These are phyloP conservation scores for Aspergillus coremiiformis DNA, from an alignment of 495 filamentous ascomycete genomes.

Conservation along the genomic window DNA sequence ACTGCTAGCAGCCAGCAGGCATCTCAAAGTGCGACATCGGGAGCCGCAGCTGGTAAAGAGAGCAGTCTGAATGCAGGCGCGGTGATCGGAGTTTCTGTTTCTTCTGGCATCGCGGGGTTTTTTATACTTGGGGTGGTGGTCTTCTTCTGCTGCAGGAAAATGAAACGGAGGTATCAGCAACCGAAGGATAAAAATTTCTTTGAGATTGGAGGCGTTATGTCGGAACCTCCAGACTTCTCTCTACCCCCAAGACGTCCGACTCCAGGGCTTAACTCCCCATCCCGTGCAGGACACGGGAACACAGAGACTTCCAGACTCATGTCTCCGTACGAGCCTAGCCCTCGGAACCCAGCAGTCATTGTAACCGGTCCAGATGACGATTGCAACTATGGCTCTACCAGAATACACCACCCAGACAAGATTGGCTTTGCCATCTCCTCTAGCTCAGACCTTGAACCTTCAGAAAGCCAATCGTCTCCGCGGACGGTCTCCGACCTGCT, in stretches of 20 bases:
- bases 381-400: background rate
- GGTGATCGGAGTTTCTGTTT: slow-evolving; percentile 38
- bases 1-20: slow-evolving; percentile 1
- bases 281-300: slow-evolving; percentile 5
- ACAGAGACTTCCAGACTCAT: slow-evolving; percentile 18
- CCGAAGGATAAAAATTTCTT: slow-evolving; percentile 25
- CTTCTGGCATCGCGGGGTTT: slow-evolving; percentile 32
- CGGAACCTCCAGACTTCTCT: slow-evolving; percentile 33
- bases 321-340: slow-evolving; percentile 7
- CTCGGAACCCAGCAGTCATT: slow-evolving; percentile 17
- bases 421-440: slow-evolving; percentile 27
- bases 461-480: slow-evolving; percentile 26
- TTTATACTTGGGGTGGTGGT: slow-evolving; percentile 35
- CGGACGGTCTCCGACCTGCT: slow-evolving; percentile 29
- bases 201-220: slow-evolving; percentile 39
- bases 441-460: slow-evolving; percentile 25
- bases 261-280: slow-evolving; percentile 8
- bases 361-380: slow-evolving; percentile 11
- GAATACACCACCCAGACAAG: slow-evolving; percentile 9
- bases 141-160: slow-evolving; percentile 30
- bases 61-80: slow-evolving; percentile 26
- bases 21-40: slow-evolving; percentile 6
- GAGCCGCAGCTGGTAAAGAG: background rate
- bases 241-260: slow-evolving; percentile 18
- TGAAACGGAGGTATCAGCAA: slow-evolving; percentile 17